A percentile compares a stretch with the other conserved stretches of the same genome.
These are phyloP conservation scores for Brasenia schreberi DNA, from an alignment of 164 flowering plant species.

Conservation along the genomic window DNA sequence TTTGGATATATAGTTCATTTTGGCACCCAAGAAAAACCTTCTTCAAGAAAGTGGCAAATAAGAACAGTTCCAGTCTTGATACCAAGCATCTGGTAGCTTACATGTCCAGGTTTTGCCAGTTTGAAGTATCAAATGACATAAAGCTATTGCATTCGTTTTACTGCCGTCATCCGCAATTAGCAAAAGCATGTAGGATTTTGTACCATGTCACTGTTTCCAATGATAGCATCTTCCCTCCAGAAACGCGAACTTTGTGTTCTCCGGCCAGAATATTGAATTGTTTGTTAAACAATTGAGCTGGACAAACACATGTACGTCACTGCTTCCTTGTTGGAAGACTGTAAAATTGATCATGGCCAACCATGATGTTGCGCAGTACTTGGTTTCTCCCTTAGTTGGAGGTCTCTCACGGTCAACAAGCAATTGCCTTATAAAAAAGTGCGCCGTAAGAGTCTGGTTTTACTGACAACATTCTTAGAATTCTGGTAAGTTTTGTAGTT, in stretches of 20 bases:
- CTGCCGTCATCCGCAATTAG: constrained; percentile 20
- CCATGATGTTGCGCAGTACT: constrained; percentile 17
- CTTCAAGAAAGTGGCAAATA: constrained; percentile 25
- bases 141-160: constrained; percentile 14
- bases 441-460: constrained; percentile 7
- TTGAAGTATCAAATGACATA: constrained; percentile 23
- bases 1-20: too few relatives aligned
- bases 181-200: constrained; percentile 14
- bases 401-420: too few relatives aligned
- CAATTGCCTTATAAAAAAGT: constrained; percentile 2
- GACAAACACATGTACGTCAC: constrained; percentile 1
- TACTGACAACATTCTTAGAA: constrained; percentile 15
- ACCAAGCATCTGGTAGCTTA: constrained; percentile 24
- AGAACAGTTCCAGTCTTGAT: constrained; percentile 27
- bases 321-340: constrained; percentile 11
- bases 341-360: constrained; percentile 18
- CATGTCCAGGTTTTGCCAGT: constrained; percentile 25
- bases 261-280: constrained; percentile 3
- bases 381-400: constrained; percentile 7
- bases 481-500: constrained; percentile 13
- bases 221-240: constrained; percentile 5
- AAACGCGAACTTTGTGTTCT: constrained; percentile 7
- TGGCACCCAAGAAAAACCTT: constrained; percentile 17
- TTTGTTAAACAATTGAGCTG: constrained; percentile 6
- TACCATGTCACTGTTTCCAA: constrained; percentile 13